Evolutionary conservation across 768 basidiomycete species (phyloP).

Genomic region (Lactarius psammicola): DNA sequence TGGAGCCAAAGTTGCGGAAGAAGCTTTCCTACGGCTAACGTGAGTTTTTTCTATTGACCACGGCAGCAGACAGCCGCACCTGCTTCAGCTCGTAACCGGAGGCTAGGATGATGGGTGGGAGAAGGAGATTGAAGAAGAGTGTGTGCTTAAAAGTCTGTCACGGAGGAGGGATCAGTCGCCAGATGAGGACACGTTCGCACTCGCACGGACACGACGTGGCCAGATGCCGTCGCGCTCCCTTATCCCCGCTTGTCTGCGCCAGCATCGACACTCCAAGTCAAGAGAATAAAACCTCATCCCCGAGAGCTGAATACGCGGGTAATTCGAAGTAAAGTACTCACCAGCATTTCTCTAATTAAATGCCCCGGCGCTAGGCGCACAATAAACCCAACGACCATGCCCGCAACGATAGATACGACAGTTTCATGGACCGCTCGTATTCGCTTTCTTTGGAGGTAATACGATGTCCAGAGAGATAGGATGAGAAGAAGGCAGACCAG

Average conservation of each 20-base stretch:
- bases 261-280: not conserved
- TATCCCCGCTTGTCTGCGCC: too few relatives aligned
- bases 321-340: conserved; percentile 44
- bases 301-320: not conserved
- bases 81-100: conserved; percentile 98
- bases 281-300: not conserved
- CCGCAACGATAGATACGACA: conserved; percentile 89
- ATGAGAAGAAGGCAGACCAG: conserved; percentile 91
- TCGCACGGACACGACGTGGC: conserved; percentile 2
- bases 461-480: conserved; percentile 91
- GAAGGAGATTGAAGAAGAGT: conserved; percentile 95
- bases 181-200: not conserved
- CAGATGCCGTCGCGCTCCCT: not conserved
- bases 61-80: conserved; percentile 43
- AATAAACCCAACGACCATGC: conserved; percentile 92
- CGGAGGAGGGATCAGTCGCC: conserved; percentile 1
- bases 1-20: conserved; percentile 97
- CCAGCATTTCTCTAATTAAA: conserved; percentile 96
- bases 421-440: conserved; percentile 97
- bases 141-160: conserved; percentile 92
- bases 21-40: conserved; percentile 77
- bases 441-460: conserved; percentile 95
- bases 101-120: conserved; percentile 97
- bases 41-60: not conserved
- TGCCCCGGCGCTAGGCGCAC: conserved; percentile 89